Base-by-base conservation (phyloP, 1,284 basidiomycete species). In the Schizophyllum amplum region DNA sequence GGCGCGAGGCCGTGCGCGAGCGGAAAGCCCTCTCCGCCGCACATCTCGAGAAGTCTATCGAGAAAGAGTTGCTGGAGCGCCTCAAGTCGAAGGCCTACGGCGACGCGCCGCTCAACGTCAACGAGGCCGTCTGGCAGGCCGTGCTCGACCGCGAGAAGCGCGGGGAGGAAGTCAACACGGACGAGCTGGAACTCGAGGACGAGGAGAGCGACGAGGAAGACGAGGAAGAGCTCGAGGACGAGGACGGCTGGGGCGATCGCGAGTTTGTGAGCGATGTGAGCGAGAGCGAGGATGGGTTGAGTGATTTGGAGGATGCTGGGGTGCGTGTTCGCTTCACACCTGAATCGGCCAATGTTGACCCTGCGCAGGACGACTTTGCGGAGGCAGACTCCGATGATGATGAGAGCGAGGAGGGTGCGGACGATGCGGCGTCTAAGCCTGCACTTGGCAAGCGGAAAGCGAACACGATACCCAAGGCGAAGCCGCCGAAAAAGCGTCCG, bases 21-120 rank as follows among this genome's bases (percentile, higher is more conserved):
- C 84, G 89, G 59, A 99, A 99, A 73, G 97, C 97, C 1, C 83
- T 99, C 20, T 89, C 92, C 1, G 94, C 94, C 1, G 96, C 91
- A 13, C 94, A 87, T 66, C 85, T 99, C 47, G 97, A 99, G 71
- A 90, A 87, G 62, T 90, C 90, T 11, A 98, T 99, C 66, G 92
- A 98, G 71, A 94, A 94, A 69, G 97, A 99, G 70, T 83, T 99
- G 24, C 84, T 99, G 53, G 93, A 96, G 62, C 88, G 97, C 33
- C 80, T 99, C 25, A 96, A 97, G 74, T 89, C 87, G 53, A 98
- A 98, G 70, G 94, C 95, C 9, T 99, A 99, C 68, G 96, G 97
- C 52, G 97, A 99, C 67, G 91, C 92, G 25, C 97, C 96, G 21
- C 79, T 99, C 47, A 99, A 99, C 71, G 95, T 99, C 61, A 99